Percentiles rank a stretch among this genome's conserved stretches.
Conservation (phyloP, 1,284 basidiomycete species). For the Taiwanofungus camphoratus region DNA sequence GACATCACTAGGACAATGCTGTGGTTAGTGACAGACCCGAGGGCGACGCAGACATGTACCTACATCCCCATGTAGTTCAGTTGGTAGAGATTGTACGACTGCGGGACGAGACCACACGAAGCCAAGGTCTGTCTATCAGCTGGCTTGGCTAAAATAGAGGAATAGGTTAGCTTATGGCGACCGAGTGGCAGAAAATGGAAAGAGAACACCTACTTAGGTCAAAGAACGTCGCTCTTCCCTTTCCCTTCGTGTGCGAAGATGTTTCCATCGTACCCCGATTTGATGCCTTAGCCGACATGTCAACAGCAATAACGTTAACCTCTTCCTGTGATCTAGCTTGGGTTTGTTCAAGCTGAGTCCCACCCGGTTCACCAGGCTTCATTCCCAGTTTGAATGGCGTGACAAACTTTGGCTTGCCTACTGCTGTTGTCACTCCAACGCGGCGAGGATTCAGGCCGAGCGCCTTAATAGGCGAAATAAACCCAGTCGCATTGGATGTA, state of each 20-base stretch:
- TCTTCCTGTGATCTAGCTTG: conserved; percentile 9
- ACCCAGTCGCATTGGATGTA: conserved; percentile 17
- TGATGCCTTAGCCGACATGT: too few species aligned
- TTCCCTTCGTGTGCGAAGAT: too few species aligned
- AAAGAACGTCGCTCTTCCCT: conserved; percentile 31
- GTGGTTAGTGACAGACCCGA: neutral
- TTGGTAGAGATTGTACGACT: conserved; percentile 43
- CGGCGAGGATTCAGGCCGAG: conserved; percentile 32
- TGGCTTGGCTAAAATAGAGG: conserved; percentile 32
- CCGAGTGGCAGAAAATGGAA: conserved; percentile 3
- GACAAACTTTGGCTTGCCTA: conserved; percentile 40
- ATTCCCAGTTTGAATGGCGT: conserved; percentile 68
- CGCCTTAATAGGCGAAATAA: conserved; percentile 25
- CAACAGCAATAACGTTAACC: neutral
- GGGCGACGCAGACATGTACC: conserved; percentile 22
- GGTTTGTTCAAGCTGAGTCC: conserved; percentile 27
- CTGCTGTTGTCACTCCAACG: conserved; percentile 8
- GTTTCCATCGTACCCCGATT: too few species aligned
- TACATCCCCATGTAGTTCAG: conserved; percentile 61
- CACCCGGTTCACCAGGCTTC: conserved; percentile 48
- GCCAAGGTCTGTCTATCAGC: conserved; percentile 40
- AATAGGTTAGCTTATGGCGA: neutral
- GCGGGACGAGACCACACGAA: conserved; percentile 52
- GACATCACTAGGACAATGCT: conserved; percentile 37
- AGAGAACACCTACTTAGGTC: conserved; percentile 39